Base-by-base conservation (phyloP, 257 asterid species). In the Primulina eburnea region DNA sequence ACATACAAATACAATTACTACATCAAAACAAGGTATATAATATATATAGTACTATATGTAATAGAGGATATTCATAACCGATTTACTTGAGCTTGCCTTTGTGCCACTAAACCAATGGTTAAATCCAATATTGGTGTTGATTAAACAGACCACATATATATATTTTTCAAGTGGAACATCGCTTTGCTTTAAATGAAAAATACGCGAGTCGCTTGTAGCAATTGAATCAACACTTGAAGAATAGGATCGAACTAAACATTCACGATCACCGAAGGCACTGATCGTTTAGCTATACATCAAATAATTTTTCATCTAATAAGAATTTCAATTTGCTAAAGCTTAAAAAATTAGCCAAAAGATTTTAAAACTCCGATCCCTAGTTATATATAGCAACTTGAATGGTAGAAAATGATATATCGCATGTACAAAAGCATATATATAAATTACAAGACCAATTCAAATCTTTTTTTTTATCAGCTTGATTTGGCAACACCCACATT, bases 381-480 rank as follows among this genome's bases (percentile, higher is more conserved):
- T 28, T 18, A 76, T 70, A 71, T 71, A 69, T 73, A 77, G 76
- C 82, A 77, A 79, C 71, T 28, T 56, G 73, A 85, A 81, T 73
- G 78, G 81, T 64, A 79, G 84, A 78, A 83, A 80, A 82, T 83
- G 80, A 83, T 85, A 24, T 24, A 24, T 24, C 89, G 83, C 88
- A 83, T 73, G 2, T 4, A 50, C 57, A 65, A 75, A 82, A 80
- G 75, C 70, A 62, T 57, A 76, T 82, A 62, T 57, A 76, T 82
- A 79, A 81, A 84, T 65, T 68, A 76, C 1, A 5, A 50, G 0
- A 16, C 72, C 59, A 65, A 65, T 63, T 69, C 64, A 75, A 80
- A 70, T 61, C 70, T 62, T 12, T 74, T 37, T 35, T 11, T 67
- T 73, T 71, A 21, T 71, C 65, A 63, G 24, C 60, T 26, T 64